Evolutionary conservation across 441 rosid species (phyloP), one percentile per base, ranked within the genome.

Genomic region (Gossypium davidsonii): DNA sequence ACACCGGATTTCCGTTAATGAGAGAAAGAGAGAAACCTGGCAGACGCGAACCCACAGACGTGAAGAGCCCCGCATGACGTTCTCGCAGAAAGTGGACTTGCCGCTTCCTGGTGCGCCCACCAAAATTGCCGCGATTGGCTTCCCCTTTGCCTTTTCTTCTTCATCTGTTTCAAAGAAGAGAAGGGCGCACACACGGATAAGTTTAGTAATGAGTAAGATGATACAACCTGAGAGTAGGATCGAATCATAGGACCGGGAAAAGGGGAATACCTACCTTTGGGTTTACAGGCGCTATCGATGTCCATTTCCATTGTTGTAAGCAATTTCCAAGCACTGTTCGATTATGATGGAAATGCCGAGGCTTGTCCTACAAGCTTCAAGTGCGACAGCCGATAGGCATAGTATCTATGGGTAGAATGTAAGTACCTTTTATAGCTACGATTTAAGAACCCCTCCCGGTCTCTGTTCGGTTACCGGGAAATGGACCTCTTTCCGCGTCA

Each of bases 51-150:
- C 80, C 98, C 97, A 94, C n/a, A 92, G 83, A n/a, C 97, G 84
- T 4, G 79, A 74, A 25, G 95, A 82, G 53, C 86, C 85, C 11
- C 80, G 71, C 78, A 88, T 79, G 4, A 89, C 88, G 74, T 78
- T 67, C 28, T 94, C 93, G 60, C 93, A 85, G 76, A 94, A 90
- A 26, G 95, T 90, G 76, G 98, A 90, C 79, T 94, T 92, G 25
- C 97, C 97, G 78, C 98, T 92, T 7, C 95, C 95, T 6, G 97
- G 98, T 0, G 97, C 89, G n/a, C 97, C 97, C 9, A 89, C 83
- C 75, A 92, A 73, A 48, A 94, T 37, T 74, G 82, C 85, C 69
- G 87, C 78, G 39, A 86, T 77, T 44, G 12, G 56, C 61, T 73
- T 73, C 21, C 70, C 70, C 76, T 82, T 85, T 76, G 72, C 71